Evolutionary conservation across 108 stramenopile genomes (phyloP), one percentile per base, ranked within the genome.

Genomic region (Mediolabrus comicus): DNA sequence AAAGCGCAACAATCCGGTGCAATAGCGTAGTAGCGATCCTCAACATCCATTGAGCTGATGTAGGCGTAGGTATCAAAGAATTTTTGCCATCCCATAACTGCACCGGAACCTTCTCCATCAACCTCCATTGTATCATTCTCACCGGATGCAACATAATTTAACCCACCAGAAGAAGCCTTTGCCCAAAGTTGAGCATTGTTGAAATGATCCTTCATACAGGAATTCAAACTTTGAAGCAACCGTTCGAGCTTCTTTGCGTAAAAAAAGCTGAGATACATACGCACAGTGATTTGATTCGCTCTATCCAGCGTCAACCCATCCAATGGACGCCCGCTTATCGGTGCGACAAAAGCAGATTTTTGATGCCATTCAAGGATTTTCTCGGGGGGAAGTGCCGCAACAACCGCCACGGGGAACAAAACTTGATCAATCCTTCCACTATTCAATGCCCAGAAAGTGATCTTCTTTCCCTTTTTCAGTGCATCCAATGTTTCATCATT

Each of bases 61-160:
- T 90, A 94, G 9, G 87, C 93, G 67, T 87, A 72, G 5, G 76
- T 59, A 32, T 94, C 93, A 64, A 94, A 94, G 54, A 94, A 94
- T 5, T 73, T 69, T 73, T 92, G 85, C 93, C 93, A 94, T 16
- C 93, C 93, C n/a, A 80, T 61, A 46, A 80, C 58, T n/a, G 49
- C 59, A 27, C 56, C 60, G 25, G 46, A 43, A 19, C 60, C 79
- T 32, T 85, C 79, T n/a, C 65, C 66, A 28, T 89, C 85, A 2
- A 61, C 67, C 0, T 59, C 33, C 31, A 62, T 69, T 22, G 56
- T 53, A 32, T 32, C 32, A 14, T 72, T 77, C 33, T 72, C 54
- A 34, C 69, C 74, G 10, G 30, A 52, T 30, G 54, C 46, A 30
- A 61, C 60, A 51, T 88, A 89, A 53, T 81, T 74, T 16, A 91